Evolutionary conservation across 208 protist species (phyloP).

Genomic region (Acanthamoeba healyi): DNA sequence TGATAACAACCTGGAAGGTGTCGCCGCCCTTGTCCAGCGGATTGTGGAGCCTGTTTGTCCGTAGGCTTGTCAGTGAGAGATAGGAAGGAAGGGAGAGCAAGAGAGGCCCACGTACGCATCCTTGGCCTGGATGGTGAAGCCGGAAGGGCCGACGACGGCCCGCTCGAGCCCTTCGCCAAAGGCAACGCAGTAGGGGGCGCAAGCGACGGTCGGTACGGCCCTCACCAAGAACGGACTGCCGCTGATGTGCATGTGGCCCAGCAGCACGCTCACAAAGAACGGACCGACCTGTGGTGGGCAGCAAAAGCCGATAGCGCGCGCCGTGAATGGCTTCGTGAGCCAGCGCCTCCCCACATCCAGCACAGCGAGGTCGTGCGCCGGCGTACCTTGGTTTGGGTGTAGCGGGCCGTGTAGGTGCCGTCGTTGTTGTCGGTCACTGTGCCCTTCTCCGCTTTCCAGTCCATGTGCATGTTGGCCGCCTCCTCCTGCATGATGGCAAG

Average conservation of each 20-base stretch:
- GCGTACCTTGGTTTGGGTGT: not conserved
- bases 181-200: not conserved
- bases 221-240: not conserved
- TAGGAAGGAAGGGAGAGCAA: not conserved
- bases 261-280: slow-evolving; percentile 17
- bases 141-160: not conserved
- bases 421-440: not conserved
- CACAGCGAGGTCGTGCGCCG: not conserved
- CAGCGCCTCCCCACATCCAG: too few species aligned
- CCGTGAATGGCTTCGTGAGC: too few species aligned
- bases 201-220: not conserved
- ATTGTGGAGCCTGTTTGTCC: not conserved
- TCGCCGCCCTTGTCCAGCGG: slow-evolving; percentile 15
- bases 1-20: not conserved
- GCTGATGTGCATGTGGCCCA: slow-evolving; percentile 23
- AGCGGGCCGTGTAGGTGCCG: slow-evolving; percentile 8
- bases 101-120: not conserved
- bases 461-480: not conserved
- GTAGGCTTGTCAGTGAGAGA: not conserved
- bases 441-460: not conserved
- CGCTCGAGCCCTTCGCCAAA: slow-evolving; percentile 14
- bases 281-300: not conserved
- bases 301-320: not conserved
- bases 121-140: slow-evolving; percentile 19
- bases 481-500: too few species aligned